phyloP scores from a whole-genome alignment of 192 early-diverging fungal genomes.

The Coemansia guatemalensis region DNA sequence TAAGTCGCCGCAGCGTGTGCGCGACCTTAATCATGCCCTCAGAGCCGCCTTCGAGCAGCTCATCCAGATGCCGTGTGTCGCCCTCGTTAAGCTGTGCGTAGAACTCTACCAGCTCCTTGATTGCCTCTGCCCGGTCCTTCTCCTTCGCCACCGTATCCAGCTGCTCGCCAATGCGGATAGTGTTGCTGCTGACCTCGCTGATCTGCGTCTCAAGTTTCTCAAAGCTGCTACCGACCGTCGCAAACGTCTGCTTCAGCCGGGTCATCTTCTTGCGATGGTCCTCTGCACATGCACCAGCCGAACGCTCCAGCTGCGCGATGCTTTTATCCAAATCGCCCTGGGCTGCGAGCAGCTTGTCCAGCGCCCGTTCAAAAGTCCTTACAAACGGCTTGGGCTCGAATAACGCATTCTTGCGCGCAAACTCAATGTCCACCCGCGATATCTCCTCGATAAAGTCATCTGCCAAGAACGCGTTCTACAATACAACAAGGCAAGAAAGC shows the following conservation, averaged over 20 bases:
- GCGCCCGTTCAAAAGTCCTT: slow-evolving; percentile 81
- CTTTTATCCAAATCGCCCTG: slow-evolving; percentile 74
- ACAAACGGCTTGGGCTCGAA: slow-evolving; percentile 94
- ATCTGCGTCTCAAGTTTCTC: slow-evolving; percentile 86
- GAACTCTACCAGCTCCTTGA: slow-evolving; percentile 88
- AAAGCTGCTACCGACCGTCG: slow-evolving; percentile 84
- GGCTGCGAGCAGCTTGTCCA: slow-evolving; percentile 80
- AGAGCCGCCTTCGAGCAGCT: slow-evolving; percentile 66
- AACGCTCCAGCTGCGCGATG: slow-evolving; percentile 83
- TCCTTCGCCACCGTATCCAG: slow-evolving; percentile 96
- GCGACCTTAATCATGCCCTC: slow-evolving; percentile 91
- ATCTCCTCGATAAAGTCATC: slow-evolving; percentile 62
- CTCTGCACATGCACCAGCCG: slow-evolving; percentile 69
- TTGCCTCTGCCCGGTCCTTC: slow-evolving; percentile 79
- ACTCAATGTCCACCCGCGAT: slow-evolving; percentile 51
- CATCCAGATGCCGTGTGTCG: slow-evolving; percentile 70
- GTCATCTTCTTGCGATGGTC: slow-evolving; percentile 74
- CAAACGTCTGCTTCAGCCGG: slow-evolving; percentile 78
- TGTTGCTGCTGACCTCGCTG: slow-evolving; percentile 91
- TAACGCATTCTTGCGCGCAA: slow-evolving; percentile 53
- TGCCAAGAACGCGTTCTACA: slow-evolving; percentile 56
- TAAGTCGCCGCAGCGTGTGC: slow-evolving; percentile 78
- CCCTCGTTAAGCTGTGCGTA: slow-evolving; percentile 90
- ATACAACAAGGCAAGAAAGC: background rate
- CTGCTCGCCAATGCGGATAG: slow-evolving; percentile 97